Evolutionary conservation across 192 early-diverging fungal species (phyloP).

Genomic region (Funneliformis geosporum): DNA sequence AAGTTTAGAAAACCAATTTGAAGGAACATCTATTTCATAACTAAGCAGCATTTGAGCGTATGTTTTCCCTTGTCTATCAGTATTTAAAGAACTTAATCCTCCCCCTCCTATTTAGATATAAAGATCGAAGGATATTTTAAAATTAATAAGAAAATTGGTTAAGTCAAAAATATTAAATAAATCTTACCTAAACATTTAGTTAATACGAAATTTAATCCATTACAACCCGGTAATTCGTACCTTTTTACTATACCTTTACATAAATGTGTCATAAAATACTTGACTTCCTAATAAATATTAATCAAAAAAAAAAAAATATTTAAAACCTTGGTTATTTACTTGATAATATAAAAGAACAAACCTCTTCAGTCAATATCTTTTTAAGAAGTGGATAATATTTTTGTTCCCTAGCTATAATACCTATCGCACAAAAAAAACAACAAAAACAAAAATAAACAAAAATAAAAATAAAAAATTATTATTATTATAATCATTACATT

Average conservation of each 20-base stretch:
- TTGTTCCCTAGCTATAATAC: slow-evolving; percentile 60
- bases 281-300: slow-evolving; percentile 36
- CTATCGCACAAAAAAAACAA: not conserved
- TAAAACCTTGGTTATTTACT: not conserved
- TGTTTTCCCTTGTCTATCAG: slow-evolving; percentile 70
- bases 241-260: slow-evolving; percentile 59
- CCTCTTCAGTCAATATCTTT: slow-evolving; percentile 52
- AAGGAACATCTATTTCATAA: slow-evolving; percentile 55
- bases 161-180: slow-evolving; percentile 9
- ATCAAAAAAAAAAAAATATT: not conserved
- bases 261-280: slow-evolving; percentile 60
- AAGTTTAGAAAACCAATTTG: slow-evolving; percentile 38
- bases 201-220: slow-evolving; percentile 65
- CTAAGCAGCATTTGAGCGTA: slow-evolving; percentile 64
- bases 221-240: slow-evolving; percentile 58
- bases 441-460: no score
- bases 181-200: slow-evolving; percentile 56
- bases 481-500: not conserved
- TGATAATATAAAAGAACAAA: not conserved
- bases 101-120: slow-evolving; percentile 50
- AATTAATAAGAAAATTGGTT: not conserved
- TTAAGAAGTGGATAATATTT: slow-evolving; percentile 57
- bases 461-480: no score
- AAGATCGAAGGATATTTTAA: slow-evolving; percentile 5
- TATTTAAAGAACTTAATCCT: slow-evolving; percentile 57